These are phyloP conservation scores for Trichoderma lentiforme DNA, from an alignment of 2,329 filamentous ascomycete genomes.

Conservation along the genomic window DNA sequence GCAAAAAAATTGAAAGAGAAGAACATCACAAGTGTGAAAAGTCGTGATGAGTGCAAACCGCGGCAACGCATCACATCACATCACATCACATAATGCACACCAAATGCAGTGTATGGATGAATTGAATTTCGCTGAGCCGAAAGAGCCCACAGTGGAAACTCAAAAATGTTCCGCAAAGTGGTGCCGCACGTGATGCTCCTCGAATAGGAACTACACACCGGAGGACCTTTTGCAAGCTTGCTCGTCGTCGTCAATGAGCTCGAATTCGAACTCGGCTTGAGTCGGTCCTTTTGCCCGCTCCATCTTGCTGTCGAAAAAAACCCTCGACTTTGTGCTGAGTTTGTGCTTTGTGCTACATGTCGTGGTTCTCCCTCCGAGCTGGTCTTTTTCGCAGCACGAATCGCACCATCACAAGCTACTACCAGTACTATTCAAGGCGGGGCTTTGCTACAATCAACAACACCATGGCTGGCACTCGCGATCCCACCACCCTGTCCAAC, in stretches of 20 bases:
- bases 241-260: background rate
- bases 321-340: background rate
- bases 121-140: background rate
- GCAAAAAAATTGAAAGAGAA: background rate
- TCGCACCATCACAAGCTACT: slow-evolving; percentile 8
- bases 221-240: slow-evolving; percentile 15
- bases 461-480: slow-evolving; percentile 46
- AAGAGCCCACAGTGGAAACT: slow-evolving; percentile 11
- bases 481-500: slow-evolving; percentile 89
- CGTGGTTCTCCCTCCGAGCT: slow-evolving; percentile 22
- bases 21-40: background rate
- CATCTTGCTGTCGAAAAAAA: background rate
- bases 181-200: slow-evolving; percentile 17
- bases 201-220: slow-evolving; percentile 11
- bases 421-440: slow-evolving; percentile 10
- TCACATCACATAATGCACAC: background rate
- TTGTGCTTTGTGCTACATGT: slow-evolving; percentile 21
- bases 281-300: slow-evolving; percentile 15
- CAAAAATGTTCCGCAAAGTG: background rate
- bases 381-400: slow-evolving; percentile 11
- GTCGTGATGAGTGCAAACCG: background rate
- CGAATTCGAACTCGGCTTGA: slow-evolving; percentile 8
- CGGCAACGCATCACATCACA: background rate
- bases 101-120: background rate
- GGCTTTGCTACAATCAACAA: slow-evolving; percentile 30